phyloP scores from a whole-genome alignment of 495 filamentous ascomycete genomes.

The Aspergillus sclerotioniger region DNA sequence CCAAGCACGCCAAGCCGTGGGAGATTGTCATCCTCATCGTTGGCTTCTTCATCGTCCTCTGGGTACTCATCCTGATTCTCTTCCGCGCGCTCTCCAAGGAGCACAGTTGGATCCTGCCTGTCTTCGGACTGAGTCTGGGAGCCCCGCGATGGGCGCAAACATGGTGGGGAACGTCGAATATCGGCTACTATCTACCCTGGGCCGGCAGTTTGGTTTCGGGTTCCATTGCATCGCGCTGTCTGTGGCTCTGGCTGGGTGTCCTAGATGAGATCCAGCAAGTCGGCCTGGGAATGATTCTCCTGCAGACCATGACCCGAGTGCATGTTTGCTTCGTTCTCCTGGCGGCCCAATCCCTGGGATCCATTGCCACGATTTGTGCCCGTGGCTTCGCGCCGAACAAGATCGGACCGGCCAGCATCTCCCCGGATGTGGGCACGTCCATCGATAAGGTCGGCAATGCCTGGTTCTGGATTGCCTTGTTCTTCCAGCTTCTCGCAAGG shows the following conservation, averaged over 20 bases:
- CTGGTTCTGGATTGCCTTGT: slow-evolving; percentile 57
- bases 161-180: slow-evolving; percentile 58
- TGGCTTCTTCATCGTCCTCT: slow-evolving; percentile 59
- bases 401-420: slow-evolving; percentile 58
- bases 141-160: slow-evolving; percentile 66
- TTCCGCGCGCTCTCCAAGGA: slow-evolving; percentile 51
- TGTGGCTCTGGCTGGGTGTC: slow-evolving; percentile 67
- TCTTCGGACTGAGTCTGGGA: slow-evolving; percentile 64
- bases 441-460: slow-evolving; percentile 41
- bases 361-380: slow-evolving; percentile 56
- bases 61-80: slow-evolving; percentile 46
- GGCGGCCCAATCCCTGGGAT: slow-evolving; percentile 55
- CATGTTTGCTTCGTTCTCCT: slow-evolving; percentile 58
- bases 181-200: slow-evolving; percentile 63
- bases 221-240: slow-evolving; percentile 50
- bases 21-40: slow-evolving; percentile 50
- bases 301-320: slow-evolving; percentile 60
- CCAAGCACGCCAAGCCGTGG: slow-evolving; percentile 52
- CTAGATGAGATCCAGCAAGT: slow-evolving; percentile 62
- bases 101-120: slow-evolving; percentile 64
- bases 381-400: slow-evolving; percentile 57
- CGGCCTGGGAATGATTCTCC: slow-evolving; percentile 63
- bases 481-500: slow-evolving; percentile 43
- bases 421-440: slow-evolving; percentile 53
- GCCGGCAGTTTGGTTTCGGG: slow-evolving; percentile 43